phyloP scores from a whole-genome alignment of 345 rosid genomes.

The Erysimum cheiranthoides region DNA sequence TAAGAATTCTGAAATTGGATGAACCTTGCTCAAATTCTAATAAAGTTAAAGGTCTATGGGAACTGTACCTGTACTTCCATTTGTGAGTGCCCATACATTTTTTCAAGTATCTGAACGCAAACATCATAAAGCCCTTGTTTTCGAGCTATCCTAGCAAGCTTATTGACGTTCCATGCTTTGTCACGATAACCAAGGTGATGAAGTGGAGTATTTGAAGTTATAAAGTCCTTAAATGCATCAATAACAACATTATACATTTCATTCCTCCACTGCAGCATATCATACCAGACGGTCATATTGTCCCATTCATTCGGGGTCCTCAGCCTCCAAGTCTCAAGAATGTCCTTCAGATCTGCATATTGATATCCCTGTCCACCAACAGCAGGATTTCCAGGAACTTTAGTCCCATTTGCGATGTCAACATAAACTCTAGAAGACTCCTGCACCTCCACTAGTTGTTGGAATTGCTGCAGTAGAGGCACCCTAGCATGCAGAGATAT shows the following conservation, averaged over 20 bases:
- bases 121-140: conserved; percentile 96
- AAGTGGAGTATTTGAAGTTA: conserved; percentile 72
- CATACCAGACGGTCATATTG: conserved; percentile 94
- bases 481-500: conserved; percentile 91
- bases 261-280: conserved; percentile 96
- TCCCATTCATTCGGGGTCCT: conserved; percentile 98
- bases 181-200: conserved; percentile 97
- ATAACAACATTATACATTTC: conserved; percentile 90
- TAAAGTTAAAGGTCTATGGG: conserved; percentile 20
- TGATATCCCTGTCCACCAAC: conserved; percentile 73
- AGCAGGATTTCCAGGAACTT: conserved; percentile 60
- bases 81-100: conserved; percentile 71
- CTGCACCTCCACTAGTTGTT: conserved; percentile 95
- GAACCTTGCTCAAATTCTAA: conserved; percentile 23
- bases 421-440: conserved; percentile 85
- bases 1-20: conserved; percentile 15
- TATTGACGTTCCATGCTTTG: conserved; percentile 98
- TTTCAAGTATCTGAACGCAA: conserved; percentile 68
- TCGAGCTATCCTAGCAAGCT: conserved; percentile 94
- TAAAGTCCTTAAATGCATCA: conserved; percentile 90
- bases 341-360: conserved; percentile 94
- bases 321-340: conserved; percentile 96
- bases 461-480: conserved; percentile 95
- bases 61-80: conserved; percentile 96
- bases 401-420: conserved; percentile 89